Evolutionary conservation across 495 filamentous ascomycete species (phyloP).

Genomic region (Aspergillus panamensis): DNA sequence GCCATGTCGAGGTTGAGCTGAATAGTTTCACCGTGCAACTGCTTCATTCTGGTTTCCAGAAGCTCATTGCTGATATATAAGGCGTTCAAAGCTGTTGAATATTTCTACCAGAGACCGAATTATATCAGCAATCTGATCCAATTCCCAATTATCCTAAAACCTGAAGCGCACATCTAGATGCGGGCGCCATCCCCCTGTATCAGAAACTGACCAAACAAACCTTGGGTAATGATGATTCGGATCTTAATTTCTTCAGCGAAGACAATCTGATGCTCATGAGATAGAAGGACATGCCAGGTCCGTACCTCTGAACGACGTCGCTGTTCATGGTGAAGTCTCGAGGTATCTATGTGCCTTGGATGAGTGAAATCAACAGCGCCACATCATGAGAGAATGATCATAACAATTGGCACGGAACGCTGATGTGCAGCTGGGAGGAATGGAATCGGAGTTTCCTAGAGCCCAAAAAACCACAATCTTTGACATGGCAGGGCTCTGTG

Average conservation of each 20-base stretch:
- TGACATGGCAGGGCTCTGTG: neutral
- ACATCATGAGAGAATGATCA: conserved; percentile 14
- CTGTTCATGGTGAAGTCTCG: conserved; percentile 14
- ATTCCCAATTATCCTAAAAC: neutral
- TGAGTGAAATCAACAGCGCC: conserved; percentile 4
- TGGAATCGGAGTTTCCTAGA: neutral
- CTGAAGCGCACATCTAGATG: neutral
- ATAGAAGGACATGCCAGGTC: conserved; percentile 30
- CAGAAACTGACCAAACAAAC: conserved; percentile 10
- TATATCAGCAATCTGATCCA: neutral
- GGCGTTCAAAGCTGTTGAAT: conserved; percentile 17
- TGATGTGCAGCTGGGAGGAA: conserved; percentile 1
- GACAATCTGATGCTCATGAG: conserved; percentile 9
- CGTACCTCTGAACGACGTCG: conserved; percentile 22
- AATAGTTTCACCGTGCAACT: conserved; percentile 21
- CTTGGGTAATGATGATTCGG: conserved; percentile 7
- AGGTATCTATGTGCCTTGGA: no score
- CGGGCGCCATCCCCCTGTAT: neutral
- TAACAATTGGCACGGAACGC: conserved; percentile 13
- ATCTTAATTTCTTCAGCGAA: neutral
- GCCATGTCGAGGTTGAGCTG: conserved; percentile 29
- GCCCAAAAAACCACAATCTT: neutral
- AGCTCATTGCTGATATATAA: conserved; percentile 28
- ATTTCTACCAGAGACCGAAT: conserved; percentile 12
- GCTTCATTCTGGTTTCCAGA: conserved; percentile 22